These are phyloP conservation scores for Mycogone perniciosa DNA, from an alignment of 2,329 filamentous ascomycete genomes.

Conservation along the genomic window DNA sequence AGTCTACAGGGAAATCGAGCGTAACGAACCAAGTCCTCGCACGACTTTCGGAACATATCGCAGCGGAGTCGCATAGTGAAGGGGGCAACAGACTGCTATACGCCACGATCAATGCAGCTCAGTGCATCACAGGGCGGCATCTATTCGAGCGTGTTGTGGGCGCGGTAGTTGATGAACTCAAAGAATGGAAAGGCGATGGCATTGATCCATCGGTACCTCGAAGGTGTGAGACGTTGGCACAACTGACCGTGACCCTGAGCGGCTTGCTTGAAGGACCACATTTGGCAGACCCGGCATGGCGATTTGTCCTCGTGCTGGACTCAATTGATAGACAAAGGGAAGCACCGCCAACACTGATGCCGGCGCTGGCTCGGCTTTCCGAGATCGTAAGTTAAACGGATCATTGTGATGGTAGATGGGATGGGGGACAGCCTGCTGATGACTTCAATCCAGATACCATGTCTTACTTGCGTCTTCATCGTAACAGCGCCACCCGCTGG, in stretches of 20 bases:
- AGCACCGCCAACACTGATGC: constrained; percentile 67
- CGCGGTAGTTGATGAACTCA: constrained; percentile 49
- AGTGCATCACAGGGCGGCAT: constrained; percentile 74
- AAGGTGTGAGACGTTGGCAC: constrained; percentile 74
- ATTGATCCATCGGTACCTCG: constrained; percentile 33
- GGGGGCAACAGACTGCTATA: constrained; percentile 37
- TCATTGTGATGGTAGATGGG: too few species aligned
- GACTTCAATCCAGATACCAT: constrained; percentile 57
- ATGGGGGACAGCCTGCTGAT: background rate
- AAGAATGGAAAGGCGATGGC: constrained; percentile 17
- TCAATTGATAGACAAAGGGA: constrained; percentile 81
- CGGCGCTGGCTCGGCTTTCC: constrained; percentile 73
- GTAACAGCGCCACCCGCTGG: constrained; percentile 64
- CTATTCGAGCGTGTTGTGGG: constrained; percentile 65
- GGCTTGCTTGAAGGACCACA: constrained; percentile 49
- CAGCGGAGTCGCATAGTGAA: constrained; percentile 11
- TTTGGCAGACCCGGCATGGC: constrained; percentile 34
- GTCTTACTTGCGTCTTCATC: constrained; percentile 70
- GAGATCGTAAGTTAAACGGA: constrained; percentile 57
- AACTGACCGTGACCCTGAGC: constrained; percentile 66
- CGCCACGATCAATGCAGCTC: constrained; percentile 60
- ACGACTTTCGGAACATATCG: constrained; percentile 18
- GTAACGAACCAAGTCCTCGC: constrained; percentile 49
- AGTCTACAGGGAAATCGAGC: constrained; percentile 79
- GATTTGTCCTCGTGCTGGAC: constrained; percentile 81